Evolutionary conservation across 768 basidiomycete species (phyloP), one percentile per base, ranked within the genome.

Genomic region (Ramaria sp.): DNA sequence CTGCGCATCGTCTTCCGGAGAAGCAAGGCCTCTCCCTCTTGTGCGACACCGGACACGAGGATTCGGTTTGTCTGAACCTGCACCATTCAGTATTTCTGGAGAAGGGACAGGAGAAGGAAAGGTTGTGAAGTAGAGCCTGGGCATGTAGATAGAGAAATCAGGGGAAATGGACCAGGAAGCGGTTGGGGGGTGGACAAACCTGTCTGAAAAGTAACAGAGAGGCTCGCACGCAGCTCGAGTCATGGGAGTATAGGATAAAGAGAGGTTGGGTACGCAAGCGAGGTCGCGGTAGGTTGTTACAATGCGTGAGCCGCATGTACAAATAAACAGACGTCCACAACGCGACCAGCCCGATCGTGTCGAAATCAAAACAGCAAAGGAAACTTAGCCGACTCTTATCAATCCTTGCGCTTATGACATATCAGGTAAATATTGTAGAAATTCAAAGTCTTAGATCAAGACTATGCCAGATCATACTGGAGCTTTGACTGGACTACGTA

Each of bases 41-140:
- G 58, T 47, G 63, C 75, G 76, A 49, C 77, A 72, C 58, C 86
- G 83, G 28, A 88, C 68, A 63, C 71, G 75, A 63, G 86, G 86
- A 49, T 71, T 71, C 69, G 75, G 76, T 45, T 67, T 69, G 10
- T 75, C 67, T 49, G 81, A 78, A 43, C 73, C 64, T 39, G 76
- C 69, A 38, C 72, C 71, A 62, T 92, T 92, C 60, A 92, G 75
- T 30, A 71, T 60, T 34, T 83, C 74, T 24, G 85, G 78, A 55
- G 71, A 67, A 16, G 90, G 90, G 2, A 79, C 69, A 16, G 89
- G 88, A 61, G 82, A 77, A 22, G 83, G 81, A 63, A 91, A 92
- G n/a, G 86, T 85, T 22, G 90, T 92, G 66, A 92, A 93, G 72
- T 82, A 92, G 41, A 93, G 77, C 67, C 89, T 88, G 67, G 37